Conservation (phyloP, 192 early-diverging fungal species). For the Phycomyces nitens region DNA sequence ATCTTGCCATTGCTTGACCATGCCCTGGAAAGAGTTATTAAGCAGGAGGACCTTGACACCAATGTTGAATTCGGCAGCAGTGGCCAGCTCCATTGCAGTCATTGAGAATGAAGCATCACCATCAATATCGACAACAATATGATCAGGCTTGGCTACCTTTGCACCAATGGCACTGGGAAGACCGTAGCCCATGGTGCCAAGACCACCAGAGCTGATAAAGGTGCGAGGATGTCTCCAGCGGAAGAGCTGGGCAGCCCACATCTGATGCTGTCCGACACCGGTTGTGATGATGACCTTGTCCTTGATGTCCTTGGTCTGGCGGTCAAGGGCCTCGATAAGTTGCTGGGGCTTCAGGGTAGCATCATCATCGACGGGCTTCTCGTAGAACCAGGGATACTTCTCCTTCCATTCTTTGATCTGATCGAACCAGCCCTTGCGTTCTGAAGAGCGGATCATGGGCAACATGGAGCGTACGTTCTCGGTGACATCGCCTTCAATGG, state of each 20-base stretch:
- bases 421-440: constrained; percentile 83
- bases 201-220: constrained; percentile 92
- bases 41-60: constrained; percentile 94
- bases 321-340: constrained; percentile 88
- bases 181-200: constrained; percentile 99
- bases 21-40: constrained; percentile 99
- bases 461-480: constrained; percentile 80
- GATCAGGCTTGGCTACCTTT: constrained; percentile 90
- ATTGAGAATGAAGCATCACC: constrained; percentile 98
- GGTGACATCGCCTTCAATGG: constrained; percentile 94
- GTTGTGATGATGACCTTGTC: constrained; percentile 93
- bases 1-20: constrained; percentile 95
- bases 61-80: constrained; percentile 96
- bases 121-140: constrained; percentile 97
- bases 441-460: constrained; percentile 67
- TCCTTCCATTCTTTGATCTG: constrained; percentile 83
- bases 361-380: constrained; percentile 55
- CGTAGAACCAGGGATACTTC: constrained; percentile 88
- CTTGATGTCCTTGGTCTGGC: constrained; percentile 78
- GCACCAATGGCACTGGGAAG: constrained; percentile 95
- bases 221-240: constrained; percentile 87
- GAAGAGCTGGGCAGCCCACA: constrained; percentile 98
- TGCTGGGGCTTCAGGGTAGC: constrained; percentile 87
- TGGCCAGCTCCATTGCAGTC: constrained; percentile 98
- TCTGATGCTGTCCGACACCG: constrained; percentile 98